phyloP scores from a whole-genome alignment of 371 early-diverging fungal species.

The Catenaria anguillulae region DNA sequence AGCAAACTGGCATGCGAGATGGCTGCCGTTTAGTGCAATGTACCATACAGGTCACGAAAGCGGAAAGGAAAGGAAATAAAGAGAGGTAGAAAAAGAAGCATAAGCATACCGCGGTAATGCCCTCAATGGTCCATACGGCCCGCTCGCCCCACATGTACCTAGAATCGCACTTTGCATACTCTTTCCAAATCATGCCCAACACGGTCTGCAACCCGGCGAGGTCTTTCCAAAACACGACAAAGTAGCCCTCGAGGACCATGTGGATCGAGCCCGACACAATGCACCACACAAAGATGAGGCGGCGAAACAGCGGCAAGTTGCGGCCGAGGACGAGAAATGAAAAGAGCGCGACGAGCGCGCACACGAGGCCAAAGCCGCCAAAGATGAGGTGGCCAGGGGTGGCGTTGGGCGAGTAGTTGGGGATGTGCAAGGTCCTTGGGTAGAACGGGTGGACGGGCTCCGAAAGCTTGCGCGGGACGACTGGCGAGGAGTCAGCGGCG shows the following conservation, averaged over 20 bases:
- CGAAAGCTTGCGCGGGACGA: background rate
- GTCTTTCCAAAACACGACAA: constrained; percentile 39
- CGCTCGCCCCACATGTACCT: constrained; percentile 67
- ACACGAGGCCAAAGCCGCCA: constrained; percentile 16
- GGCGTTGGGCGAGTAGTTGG: constrained; percentile 18
- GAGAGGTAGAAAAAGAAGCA: too few relatives aligned
- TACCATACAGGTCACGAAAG: too few relatives aligned
- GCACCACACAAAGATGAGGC: constrained; percentile 61
- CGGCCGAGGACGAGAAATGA: constrained; percentile 4
- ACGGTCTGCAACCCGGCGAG: constrained; percentile 46
- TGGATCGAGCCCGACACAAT: constrained; percentile 59
- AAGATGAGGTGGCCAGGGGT: constrained; percentile 16
- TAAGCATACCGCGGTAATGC: constrained; percentile 66
- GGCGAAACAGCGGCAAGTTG: constrained; percentile 9
- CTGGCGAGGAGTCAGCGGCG: background rate
- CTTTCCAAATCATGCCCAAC: constrained; percentile 79
- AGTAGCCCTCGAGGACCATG: constrained; percentile 74
- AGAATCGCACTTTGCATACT: constrained; percentile 76
- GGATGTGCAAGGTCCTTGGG: constrained; percentile 16
- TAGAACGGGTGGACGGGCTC: constrained; percentile 26
- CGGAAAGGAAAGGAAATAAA: background rate
- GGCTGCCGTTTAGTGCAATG: too few relatives aligned
- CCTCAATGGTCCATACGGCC: constrained; percentile 63
- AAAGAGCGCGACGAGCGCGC: constrained; percentile 4
- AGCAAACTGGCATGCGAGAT: too few relatives aligned